These are phyloP conservation scores for Diaporthe helianthi DNA, from an alignment of 2,329 filamentous ascomycete genomes.

Conservation along the genomic window DNA sequence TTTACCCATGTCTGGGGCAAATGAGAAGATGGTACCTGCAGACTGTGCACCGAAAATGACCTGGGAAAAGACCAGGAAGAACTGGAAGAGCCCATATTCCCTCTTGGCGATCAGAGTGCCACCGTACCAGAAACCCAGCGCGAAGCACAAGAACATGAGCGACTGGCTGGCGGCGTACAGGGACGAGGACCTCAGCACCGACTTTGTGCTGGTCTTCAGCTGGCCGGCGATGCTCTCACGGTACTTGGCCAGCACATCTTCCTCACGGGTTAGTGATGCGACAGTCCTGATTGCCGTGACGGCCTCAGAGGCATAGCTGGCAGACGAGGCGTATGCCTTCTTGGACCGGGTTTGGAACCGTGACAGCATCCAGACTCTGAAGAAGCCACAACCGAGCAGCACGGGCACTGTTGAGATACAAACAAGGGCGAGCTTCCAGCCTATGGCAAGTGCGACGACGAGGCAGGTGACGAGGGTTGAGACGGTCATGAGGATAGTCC, in stretches of 20 bases:
- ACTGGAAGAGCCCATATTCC: constrained; percentile 82
- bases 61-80: constrained; percentile 89
- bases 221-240: constrained; percentile 70
- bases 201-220: constrained; percentile 71
- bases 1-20: constrained; percentile 92
- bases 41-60: constrained; percentile 93
- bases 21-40: constrained; percentile 87
- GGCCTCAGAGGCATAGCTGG: constrained; percentile 89
- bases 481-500: constrained; percentile 80
- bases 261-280: constrained; percentile 85
- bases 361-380: constrained; percentile 69
- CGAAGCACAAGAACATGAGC: constrained; percentile 81
- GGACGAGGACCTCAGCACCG: constrained; percentile 76
- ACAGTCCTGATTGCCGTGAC: constrained; percentile 95
- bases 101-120: constrained; percentile 73
- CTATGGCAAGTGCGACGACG: constrained; percentile 51
- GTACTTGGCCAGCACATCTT: constrained; percentile 79
- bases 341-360: constrained; percentile 82
- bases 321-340: constrained; percentile 78
- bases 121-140: constrained; percentile 93
- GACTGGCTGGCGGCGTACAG: constrained; percentile 88
- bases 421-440: constrained; percentile 54
- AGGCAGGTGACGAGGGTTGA: constrained; percentile 83
- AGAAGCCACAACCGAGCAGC: constrained; percentile 49
- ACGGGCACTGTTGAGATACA: constrained; percentile 50